Conservation (phyloP, 768 basidiomycete species). For the Cyathus striatus region DNA sequence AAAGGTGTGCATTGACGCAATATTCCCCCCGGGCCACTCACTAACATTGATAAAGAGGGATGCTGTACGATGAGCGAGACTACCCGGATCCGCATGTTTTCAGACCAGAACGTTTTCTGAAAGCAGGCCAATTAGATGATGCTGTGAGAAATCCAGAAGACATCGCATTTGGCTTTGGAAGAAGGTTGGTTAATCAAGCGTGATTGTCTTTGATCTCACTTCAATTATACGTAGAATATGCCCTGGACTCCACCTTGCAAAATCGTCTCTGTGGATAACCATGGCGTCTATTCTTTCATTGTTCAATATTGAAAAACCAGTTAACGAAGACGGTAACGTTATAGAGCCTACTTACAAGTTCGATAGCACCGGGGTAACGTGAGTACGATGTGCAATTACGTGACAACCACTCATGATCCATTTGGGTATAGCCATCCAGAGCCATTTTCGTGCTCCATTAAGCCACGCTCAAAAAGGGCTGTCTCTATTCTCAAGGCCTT, state of each 20-base stretch:
- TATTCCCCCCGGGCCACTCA: not conserved
- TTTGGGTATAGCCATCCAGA: too few species aligned
- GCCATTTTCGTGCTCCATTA: too few species aligned
- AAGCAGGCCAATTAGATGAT: slow-evolving; percentile 14
- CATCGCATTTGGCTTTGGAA: slow-evolving; percentile 18
- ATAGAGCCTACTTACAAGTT: slow-evolving; percentile 10
- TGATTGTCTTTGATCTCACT: not conserved
- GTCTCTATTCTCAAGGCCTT: too few species aligned
- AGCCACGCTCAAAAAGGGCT: too few species aligned
- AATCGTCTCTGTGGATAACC: slow-evolving; percentile 22
- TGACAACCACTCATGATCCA: too few species aligned
- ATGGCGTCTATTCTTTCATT: slow-evolving; percentile 23
- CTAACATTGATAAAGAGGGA: slow-evolving; percentile 23
- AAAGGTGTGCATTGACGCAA: slow-evolving; percentile 13
- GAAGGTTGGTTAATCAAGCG: slow-evolving; percentile 8
- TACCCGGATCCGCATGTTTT: slow-evolving; percentile 28
- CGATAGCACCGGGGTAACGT: slow-evolving; percentile 2
- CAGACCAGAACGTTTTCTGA: slow-evolving; percentile 32
- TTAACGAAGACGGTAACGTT: slow-evolving; percentile 11
- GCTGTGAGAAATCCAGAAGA: too few species aligned
- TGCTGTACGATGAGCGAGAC: slow-evolving; percentile 21
- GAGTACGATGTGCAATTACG: too few species aligned
- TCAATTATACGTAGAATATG: slow-evolving; percentile 16
- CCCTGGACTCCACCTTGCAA: slow-evolving; percentile 29
- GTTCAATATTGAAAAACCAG: slow-evolving; percentile 19